Base-by-base conservation (phyloP, 2,329 filamentous ascomycete genomes). In the Plectosphaerella cucumerina region DNA sequence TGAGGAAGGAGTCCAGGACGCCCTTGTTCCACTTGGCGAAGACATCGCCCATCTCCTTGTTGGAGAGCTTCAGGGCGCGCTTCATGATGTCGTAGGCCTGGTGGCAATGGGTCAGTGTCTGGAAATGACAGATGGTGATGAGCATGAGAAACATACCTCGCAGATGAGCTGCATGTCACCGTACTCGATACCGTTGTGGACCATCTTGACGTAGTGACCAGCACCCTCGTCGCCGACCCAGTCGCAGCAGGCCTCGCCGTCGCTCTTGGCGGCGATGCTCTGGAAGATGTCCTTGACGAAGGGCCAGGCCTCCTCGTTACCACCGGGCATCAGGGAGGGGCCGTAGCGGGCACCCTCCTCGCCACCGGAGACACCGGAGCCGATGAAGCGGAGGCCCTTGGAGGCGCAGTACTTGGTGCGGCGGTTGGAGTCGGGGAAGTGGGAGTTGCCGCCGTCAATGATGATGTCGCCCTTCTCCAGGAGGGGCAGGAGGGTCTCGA, bases 201-300 rank as follows among this genome's bases (percentile, higher is more conserved):
- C 94, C 94, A 99, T 99, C 89, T 99, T 99, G 81, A 99, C 93
- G 82, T 97, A 99, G 86, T 99, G 94, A 65, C 94, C 94, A 77
- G 94, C 90, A 85, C 94, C 94, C 75, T 97, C 91, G 77, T 97
- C 94, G 79, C 94, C 94, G 65, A 99, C 94, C 94, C 94, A 99
- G 77, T 99, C 94, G 71, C 94, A 99, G 86, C 94, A 99, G 60
- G 94, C 78, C 83, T 99, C 94, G 66, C 86, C 87, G 67, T 97
- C 93, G 74, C 89, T 95, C 86, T 99, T 97, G 74, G 94, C 94
- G 58, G 94, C 84, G 70, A 99, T 96, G 79, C 85, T 85, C 81
- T 99, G 94, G 83, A 99, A 96, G 69, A 99, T 89, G 66, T 97
- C 92, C 86, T 99, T 97, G 80, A 99, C 95, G 76, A 89, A 85